Conservation (phyloP, 2,329 filamentous ascomycete genomes). For the Botrytis tulipae region DNA sequence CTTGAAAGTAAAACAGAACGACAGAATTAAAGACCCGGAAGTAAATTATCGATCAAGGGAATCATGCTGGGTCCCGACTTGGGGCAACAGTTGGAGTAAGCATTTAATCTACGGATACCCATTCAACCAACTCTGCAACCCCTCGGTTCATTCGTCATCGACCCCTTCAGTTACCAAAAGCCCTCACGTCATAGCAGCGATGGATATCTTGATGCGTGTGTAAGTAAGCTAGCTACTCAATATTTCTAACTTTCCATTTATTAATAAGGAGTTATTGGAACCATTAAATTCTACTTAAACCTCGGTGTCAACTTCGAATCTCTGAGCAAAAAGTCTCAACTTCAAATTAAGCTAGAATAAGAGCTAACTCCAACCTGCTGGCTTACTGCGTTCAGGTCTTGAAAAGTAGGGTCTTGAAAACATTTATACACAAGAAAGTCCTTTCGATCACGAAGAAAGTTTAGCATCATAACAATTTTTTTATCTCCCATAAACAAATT, state of each 20-base stretch:
- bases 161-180: background rate
- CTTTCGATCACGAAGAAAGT: background rate
- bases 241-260: rapidly evolving
- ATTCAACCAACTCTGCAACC: background rate
- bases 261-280: background rate
- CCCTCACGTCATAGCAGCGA: background rate
- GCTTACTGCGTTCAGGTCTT: background rate
- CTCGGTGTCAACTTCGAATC: background rate
- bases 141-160: background rate
- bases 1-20: background rate
- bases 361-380: background rate
- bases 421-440: background rate
- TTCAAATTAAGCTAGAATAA: background rate
- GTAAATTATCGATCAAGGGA: background rate
- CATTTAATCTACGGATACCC: background rate
- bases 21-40: background rate
- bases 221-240: background rate
- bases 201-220: background rate
- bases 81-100: background rate
- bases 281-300: background rate
- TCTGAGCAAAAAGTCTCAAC: background rate
- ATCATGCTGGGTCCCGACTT: background rate
- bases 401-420: background rate
- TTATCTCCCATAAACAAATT: background rate
- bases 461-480: no score